A percentile compares a stretch with the other conserved stretches of the same genome.
Evolutionary conservation across 225 moss, liverwort and hornwort species (phyloP).

Genomic region (Physcomitrellopsis africana): DNA sequence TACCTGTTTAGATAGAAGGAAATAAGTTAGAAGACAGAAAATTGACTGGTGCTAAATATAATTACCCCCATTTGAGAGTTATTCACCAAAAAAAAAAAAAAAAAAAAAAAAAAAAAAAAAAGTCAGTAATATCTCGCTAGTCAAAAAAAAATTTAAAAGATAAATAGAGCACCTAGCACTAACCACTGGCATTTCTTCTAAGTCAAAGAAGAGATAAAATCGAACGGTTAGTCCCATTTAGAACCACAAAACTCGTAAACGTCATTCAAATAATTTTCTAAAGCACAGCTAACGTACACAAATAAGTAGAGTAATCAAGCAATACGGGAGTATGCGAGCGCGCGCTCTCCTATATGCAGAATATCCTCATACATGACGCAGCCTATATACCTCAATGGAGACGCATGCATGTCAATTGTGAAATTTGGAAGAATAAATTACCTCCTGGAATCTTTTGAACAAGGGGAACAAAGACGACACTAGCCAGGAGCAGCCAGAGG

Average conservation of each 20-base stretch:
- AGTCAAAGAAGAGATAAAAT: neutral
- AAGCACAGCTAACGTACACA: neutral
- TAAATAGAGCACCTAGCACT: constrained; percentile 5
- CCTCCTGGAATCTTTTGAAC: constrained; percentile 98
- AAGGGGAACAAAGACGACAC: constrained; percentile 93
- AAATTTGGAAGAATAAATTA: constrained; percentile 31
- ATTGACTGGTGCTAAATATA: neutral
- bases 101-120: too few relatives aligned
- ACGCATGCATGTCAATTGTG: constrained; percentile 4
- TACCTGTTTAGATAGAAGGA: constrained; percentile 58
- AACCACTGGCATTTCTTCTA: neutral
- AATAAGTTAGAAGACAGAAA: constrained; percentile 1
- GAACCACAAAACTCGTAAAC: neutral
- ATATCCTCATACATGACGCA: neutral
- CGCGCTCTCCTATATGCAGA: neutral
- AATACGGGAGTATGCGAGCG: neutral
- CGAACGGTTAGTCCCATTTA: neutral
- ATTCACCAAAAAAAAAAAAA: neutral
- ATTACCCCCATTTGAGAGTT: neutral
- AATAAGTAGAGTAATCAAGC: constrained; percentile 8
- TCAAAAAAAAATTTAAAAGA: neutral
- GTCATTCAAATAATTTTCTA: neutral
- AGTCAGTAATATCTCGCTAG: too few relatives aligned
- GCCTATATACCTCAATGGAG: neutral
- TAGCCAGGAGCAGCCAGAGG: constrained; percentile 92